Base-by-base conservation (phyloP, 1,139 yeast genomes). In the Nakaseomyces sp. region DNA sequence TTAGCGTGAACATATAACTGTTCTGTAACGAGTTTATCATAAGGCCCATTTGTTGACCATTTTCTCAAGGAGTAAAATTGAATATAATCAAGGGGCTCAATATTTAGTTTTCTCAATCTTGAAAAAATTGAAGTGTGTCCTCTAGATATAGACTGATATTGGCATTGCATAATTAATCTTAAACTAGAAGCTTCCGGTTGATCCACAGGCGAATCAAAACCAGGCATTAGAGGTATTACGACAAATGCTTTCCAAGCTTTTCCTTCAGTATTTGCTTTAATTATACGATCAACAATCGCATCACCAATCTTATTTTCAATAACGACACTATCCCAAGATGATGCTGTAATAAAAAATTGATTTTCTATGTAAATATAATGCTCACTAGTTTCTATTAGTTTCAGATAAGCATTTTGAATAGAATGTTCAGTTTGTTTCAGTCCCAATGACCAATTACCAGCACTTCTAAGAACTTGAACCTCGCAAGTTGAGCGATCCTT, bases 221-320 rank as follows among this genome's bases (percentile, higher is more conserved):
- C 99, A 1, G 99, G 99, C 94, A 91, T 87, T 54, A 93, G 70
- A 3, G 99, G 99, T 49, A 93, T 87, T 5, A 91, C 75, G 49
- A 91, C 81, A 16, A 88, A 75, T 1, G 97, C 97, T 53, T 81
- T 81, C 99, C 99, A 93, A 20, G 70, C 65, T 44, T 79, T 83
- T 3, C 80, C 79, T 49, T 82, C 85, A 47, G 76, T 74, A 57
- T 85, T 83, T 0, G 98, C 98, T 42, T 88, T 74, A 26, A 88
- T 82, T 45, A 91, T 88, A 57, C 99, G 74, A 60, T 91, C 97
- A 12, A 91, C 97, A 43, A 93, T 70, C 0, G 98, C 98, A 71
- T 91, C 96, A 37, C 98, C 98, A 52, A 93, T 84, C 57, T 87
- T 74, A 62, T 93, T 93, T 52, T 85, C 83, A 47, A 93, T 84